Base-by-base conservation (phyloP, 2,329 filamentous ascomycete species). In the Claviceps digitariae region DNA sequence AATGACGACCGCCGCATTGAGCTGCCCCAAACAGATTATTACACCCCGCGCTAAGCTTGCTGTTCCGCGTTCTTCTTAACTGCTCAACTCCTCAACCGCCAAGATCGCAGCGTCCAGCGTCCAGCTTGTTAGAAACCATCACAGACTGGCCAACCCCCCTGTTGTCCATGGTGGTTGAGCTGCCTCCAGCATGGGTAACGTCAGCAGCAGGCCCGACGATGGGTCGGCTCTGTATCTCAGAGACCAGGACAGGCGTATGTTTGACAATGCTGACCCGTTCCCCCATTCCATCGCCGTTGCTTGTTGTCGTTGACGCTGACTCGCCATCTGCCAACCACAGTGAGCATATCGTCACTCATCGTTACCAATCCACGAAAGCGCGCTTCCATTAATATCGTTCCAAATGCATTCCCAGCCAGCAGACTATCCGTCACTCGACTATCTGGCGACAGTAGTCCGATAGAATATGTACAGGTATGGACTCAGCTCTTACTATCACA, bases 401-500 rank as follows among this genome's bases (percentile, higher is more conserved):
- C 93, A 57, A 96, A 96, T 75, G 78, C 84, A 60, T 97, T 87
- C 65, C 93, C 93, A 59, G 87, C 90, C 43, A 85, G 83, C 54
- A 82, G 84, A 74, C 81, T 93, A 65, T 77, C 75, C 60, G 87
- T 83, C 48, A 84, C 79, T 64, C 83, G 87, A 63, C 82, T 90
- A 43, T 58, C 75, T 25, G 83, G 84, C 61, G 91, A 98, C 66
- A 81, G 81, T 57, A 75, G 76, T 53, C 83, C 87, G 8, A 76
- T 96, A 59, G 91, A 97, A 72, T 98, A 89, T 71, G 81, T 98
- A 45, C 91, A 95, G 82, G 90, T 95, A 74, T 58, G 73, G 73
- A 17, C 23, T 38, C 23, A 17, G 20, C 21, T 21, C 69, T 56
- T 56, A 60, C 60, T 25, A 21, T 13, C 49, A 9, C 29, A 34